Evolutionary conservation across 176 grass and related monocot genomes (phyloP).

Genomic region (Paspalum notatum): DNA sequence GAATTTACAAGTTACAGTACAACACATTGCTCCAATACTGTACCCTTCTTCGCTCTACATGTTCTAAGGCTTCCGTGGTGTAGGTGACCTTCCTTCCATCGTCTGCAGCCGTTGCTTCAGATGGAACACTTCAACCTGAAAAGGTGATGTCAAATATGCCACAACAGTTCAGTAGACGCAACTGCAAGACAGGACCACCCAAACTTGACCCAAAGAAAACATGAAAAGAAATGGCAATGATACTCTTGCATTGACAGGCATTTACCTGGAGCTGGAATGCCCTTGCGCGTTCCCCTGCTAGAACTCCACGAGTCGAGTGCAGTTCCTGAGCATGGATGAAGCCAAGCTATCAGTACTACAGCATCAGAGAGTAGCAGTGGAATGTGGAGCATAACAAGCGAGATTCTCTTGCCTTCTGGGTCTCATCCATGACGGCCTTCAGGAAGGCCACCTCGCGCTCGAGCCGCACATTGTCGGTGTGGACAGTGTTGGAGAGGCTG

Average conservation of each 20-base stretch:
- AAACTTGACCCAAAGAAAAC: neutral
- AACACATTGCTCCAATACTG: neutral
- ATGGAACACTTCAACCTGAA: constrained; percentile 84
- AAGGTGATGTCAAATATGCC: constrained; percentile 25
- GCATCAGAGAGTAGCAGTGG: neutral
- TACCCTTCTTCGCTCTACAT: constrained; percentile 35
- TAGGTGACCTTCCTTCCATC: constrained; percentile 73
- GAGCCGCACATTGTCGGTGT: constrained; percentile 84
- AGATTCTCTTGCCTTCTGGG: constrained; percentile 68
- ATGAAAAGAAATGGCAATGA: constrained; percentile 4
- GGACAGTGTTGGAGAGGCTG: constrained; percentile 75
- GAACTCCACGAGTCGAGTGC: constrained; percentile 73
- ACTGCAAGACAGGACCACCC: neutral
- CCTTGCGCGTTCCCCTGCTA: constrained; percentile 73
- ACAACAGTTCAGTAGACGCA: neutral
- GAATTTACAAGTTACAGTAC: neutral
- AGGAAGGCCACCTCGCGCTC: constrained; percentile 94
- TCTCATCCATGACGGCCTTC: constrained; percentile 88
- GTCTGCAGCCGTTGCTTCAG: constrained; percentile 84
- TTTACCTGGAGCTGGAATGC: constrained; percentile 89
- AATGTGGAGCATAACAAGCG: neutral
- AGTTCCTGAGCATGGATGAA: constrained; percentile 57
- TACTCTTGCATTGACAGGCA: neutral
- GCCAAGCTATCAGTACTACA: neutral
- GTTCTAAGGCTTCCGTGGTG: constrained; percentile 74